These are phyloP conservation scores for Exsudoporus frostii DNA, from an alignment of 768 basidiomycete genomes.

Conservation along the genomic window DNA sequence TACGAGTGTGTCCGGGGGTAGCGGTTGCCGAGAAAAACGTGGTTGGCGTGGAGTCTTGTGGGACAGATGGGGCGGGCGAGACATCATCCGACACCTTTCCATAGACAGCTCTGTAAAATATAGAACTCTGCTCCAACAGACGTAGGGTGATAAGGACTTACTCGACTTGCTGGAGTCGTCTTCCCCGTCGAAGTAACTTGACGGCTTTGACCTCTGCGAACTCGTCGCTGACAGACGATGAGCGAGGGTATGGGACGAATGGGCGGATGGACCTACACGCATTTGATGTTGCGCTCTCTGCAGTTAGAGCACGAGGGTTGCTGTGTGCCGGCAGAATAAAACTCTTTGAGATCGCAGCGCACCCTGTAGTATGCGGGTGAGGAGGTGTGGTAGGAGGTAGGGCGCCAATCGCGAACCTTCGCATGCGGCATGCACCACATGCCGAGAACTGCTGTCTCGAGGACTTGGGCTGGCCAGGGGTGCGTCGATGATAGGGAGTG, in stretches of 20 bases:
- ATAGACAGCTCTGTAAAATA: conserved; percentile 61
- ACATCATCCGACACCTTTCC: conserved; percentile 59
- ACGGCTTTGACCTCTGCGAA: conserved; percentile 90
- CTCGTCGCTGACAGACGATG: conserved; percentile 61
- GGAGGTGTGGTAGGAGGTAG: neutral
- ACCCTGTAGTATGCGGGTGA: conserved; percentile 49
- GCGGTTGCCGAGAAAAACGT: conserved; percentile 5
- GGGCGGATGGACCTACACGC: conserved; percentile 69
- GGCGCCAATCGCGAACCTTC: conserved; percentile 49
- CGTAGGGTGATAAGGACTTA: conserved; percentile 37
- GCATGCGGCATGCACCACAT: conserved; percentile 89
- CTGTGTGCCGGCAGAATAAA: conserved; percentile 47
- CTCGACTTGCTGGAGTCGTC: conserved; percentile 83
- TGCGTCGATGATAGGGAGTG: conserved; percentile 43
- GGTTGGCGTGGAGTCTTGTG: conserved; percentile 20
- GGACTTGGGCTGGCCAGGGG: conserved; percentile 66
- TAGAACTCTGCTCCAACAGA: conserved; percentile 2
- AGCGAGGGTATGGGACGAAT: neutral
- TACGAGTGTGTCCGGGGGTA: conserved; percentile 36
- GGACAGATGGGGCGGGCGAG: conserved; percentile 14
- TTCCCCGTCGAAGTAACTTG: conserved; percentile 75
- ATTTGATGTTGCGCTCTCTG: conserved; percentile 83
- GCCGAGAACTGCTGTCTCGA: conserved; percentile 86
- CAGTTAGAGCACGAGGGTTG: conserved; percentile 80
- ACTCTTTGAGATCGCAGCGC: conserved; percentile 90